These are phyloP conservation scores for Medicago truncatula DNA, from an alignment of 306 rosid species.

Conservation along the genomic window MtrunA17r5.0-ANR NC_053047.1:8805501-8806000, in stretches of 20 bases:
- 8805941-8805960: neutral
- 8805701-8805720: neutral
- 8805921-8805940: constrained; percentile 4
- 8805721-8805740: neutral
- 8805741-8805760: constrained; percentile 18
- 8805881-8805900: neutral
- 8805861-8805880: neutral
- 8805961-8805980: too few species aligned
- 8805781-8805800: too few species aligned
- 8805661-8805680: neutral
- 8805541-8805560: constrained; percentile 74
- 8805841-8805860: neutral
- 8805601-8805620: constrained; percentile 70
- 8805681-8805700: constrained; percentile 6
- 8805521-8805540: constrained; percentile 93
- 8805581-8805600: constrained; percentile 92
- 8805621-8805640: too few species aligned
- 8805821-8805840: neutral
- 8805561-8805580: constrained; percentile 93
- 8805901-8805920: constrained; percentile 8
- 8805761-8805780: neutral
- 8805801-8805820: neutral
- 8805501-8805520: constrained; percentile 94
- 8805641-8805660: neutral
- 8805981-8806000: too few species aligned